Base-by-base conservation (phyloP, 1,284 basidiomycete species). In the Pterulicium gracile region DNA sequence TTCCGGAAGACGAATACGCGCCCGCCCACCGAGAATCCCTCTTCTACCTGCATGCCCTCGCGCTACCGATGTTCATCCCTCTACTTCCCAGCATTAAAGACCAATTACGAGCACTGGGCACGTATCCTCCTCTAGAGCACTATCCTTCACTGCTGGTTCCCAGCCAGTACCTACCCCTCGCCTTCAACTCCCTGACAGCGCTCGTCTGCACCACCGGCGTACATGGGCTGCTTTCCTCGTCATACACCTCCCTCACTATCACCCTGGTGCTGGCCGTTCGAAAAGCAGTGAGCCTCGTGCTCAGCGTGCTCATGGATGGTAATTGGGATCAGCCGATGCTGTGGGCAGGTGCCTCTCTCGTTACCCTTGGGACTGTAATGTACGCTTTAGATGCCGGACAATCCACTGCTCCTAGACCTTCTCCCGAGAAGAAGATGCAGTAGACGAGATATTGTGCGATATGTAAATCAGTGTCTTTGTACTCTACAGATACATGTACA, bases 191-290 rank as follows among this genome's bases (percentile, higher is more conserved):
- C 2, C 52, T 85, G 24, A 96, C 92, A 0, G 91, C 95, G 59
- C 72, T 93, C 2, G 51, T 95, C 13, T 97, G 93, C 62, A 83
- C 89, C n/a, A 72, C 88, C 2, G 94, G 93, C 32, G 93, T 96
- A 39, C 84, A 97, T 59, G 73, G 88, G 32, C 72, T 97, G 48
- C 27, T 32, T n/a, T 93, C 91, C 0, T 75, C 77, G 1, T 72
- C 76, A 36, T 88, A 94, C 2, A 82, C 79, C 41, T 77, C 83
- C 4, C 73, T 95, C 7, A 88, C 81, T 0, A 92, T 96, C 23
- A 93, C 90, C 10, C 79, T 97, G 46, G 74, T 95, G 13, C 72
- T 96, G 44, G 91, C 90, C 34, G 79, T 97, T 17, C 77, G 93
- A 44, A 97, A 97, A 62, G 93, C 92, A 1, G 70, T 81, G 14